Evolutionary conservation across 192 early-diverging fungal genomes (phyloP).

Genomic region (Phlyctochytrium bullatum): DNA sequence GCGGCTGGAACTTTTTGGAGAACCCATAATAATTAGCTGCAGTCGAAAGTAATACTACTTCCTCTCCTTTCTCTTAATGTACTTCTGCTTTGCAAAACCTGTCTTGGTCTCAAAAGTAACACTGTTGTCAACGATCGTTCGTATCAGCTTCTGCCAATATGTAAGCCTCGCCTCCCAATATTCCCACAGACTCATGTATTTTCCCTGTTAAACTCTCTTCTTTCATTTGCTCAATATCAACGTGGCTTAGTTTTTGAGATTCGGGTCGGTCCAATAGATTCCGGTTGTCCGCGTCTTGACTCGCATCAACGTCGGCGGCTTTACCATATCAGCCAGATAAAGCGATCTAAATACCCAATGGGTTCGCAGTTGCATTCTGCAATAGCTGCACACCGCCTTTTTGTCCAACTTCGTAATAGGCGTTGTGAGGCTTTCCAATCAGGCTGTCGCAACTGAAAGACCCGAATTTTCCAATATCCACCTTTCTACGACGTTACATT

Average conservation of each 20-base stretch:
- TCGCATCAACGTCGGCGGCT: not conserved
- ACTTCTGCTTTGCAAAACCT: slow-evolving; percentile 87
- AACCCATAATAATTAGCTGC: slow-evolving; percentile 47
- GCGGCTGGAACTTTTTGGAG: slow-evolving; percentile 71
- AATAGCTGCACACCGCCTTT: slow-evolving; percentile 23
- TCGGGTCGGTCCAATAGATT: slow-evolving; percentile 69
- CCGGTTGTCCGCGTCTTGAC: slow-evolving; percentile 73
- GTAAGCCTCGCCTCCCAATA: slow-evolving; percentile 19
- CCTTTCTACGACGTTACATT: not conserved
- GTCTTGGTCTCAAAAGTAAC: slow-evolving; percentile 82
- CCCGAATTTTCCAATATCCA: slow-evolving; percentile 85
- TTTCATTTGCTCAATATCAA: slow-evolving; percentile 79
- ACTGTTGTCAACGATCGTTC: slow-evolving; percentile 74
- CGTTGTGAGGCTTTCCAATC: slow-evolving; percentile 75
- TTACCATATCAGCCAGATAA: not conserved
- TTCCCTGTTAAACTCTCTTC: slow-evolving; percentile 60
- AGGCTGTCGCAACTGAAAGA: slow-evolving; percentile 73
- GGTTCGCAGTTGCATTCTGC: not conserved
- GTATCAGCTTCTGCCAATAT: slow-evolving; percentile 69
- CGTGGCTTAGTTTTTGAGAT: slow-evolving; percentile 72
- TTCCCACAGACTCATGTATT: not conserved
- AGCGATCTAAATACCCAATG: not conserved
- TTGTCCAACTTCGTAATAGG: slow-evolving; percentile 78
- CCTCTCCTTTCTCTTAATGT: slow-evolving; percentile 77
- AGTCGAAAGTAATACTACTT: slow-evolving; percentile 47